Conservation (phyloP, 2,329 filamentous ascomycete species). For the Trichoderma sp. region DNA sequence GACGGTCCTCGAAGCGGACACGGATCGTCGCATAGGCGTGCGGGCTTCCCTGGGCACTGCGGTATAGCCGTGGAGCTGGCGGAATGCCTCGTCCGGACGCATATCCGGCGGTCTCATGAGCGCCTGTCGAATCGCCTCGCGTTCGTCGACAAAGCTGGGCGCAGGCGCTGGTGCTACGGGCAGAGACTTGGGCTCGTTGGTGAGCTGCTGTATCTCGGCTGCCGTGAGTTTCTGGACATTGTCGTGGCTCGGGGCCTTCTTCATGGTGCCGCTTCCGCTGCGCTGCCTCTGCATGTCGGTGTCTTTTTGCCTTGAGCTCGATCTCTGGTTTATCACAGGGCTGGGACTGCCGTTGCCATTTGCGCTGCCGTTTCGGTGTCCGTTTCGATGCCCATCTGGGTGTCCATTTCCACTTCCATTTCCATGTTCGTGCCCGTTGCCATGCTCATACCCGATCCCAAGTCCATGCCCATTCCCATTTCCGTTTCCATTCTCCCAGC, state of each 20-base stretch:
- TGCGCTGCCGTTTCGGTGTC: not conserved
- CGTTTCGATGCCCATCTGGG: not conserved
- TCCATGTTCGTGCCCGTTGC: not conserved
- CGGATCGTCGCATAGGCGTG: conserved; percentile 34
- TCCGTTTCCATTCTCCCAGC: not conserved
- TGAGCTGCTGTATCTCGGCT: conserved; percentile 57
- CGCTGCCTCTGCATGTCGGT: conserved; percentile 9
- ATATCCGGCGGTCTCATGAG: conserved; percentile 31
- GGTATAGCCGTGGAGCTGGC: conserved; percentile 28
- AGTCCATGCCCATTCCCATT: not conserved
- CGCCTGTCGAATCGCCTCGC: conserved; percentile 32
- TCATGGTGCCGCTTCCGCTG: conserved; percentile 30
- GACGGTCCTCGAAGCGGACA: conserved; percentile 42
- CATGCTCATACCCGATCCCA: not conserved
- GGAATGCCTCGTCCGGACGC: conserved; percentile 22
- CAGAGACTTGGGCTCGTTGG: conserved; percentile 56
- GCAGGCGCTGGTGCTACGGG: conserved; percentile 47
- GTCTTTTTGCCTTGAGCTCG: not conserved
- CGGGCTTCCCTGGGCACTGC: conserved; percentile 22
- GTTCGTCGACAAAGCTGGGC: conserved; percentile 38
- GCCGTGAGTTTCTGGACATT: conserved; percentile 55
- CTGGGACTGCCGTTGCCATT: not conserved
- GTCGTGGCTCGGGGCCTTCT: conserved; percentile 38
- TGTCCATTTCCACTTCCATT: not conserved
- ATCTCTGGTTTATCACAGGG: not conserved